phyloP scores from a whole-genome alignment of 495 filamentous ascomycete genomes.

The Tuber magnatum region DNA sequence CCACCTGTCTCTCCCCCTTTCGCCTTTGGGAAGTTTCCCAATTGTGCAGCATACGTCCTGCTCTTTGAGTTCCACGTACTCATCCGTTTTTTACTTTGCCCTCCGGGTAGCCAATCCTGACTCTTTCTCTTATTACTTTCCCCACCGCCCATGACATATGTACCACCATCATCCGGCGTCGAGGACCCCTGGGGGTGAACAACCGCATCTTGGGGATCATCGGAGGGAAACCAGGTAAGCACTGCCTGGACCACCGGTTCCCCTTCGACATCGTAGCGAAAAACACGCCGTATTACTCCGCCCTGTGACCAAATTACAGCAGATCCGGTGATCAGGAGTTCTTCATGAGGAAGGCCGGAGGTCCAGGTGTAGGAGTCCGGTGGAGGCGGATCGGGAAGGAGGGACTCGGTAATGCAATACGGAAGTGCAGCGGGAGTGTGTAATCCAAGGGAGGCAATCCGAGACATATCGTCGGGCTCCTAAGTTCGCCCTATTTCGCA shows the following conservation, averaged over 20 bases:
- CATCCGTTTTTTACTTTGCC: constrained; percentile 36
- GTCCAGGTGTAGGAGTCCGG: constrained; percentile 65
- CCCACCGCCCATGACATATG: constrained; percentile 32
- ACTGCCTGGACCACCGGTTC: constrained; percentile 77
- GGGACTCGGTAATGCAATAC: constrained; percentile 73
- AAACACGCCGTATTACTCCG: constrained; percentile 76
- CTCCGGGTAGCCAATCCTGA: constrained; percentile 35
- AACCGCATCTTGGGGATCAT: constrained; percentile 43
- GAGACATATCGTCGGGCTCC: constrained; percentile 56
- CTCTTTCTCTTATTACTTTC: constrained; percentile 39
- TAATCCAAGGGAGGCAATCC: constrained; percentile 76
- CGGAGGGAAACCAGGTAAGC: constrained; percentile 69
- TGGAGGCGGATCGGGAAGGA: constrained; percentile 62
- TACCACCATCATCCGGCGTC: constrained; percentile 34
- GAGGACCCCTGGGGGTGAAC: constrained; percentile 19
- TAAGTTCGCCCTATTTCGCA: background rate
- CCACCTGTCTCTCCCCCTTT: constrained; percentile 23
- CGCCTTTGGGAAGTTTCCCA: constrained; percentile 40
- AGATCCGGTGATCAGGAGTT: constrained; percentile 72
- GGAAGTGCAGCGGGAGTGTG: constrained; percentile 75
- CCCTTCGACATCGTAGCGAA: constrained; percentile 76
- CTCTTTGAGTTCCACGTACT: constrained; percentile 40
- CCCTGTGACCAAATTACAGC: constrained; percentile 90
- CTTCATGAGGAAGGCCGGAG: constrained; percentile 60
- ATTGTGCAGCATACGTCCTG: constrained; percentile 40